These are phyloP conservation scores for Eucalyptus polyanthemos DNA, from an alignment of 345 rosid species.

Conservation along the genomic window DNA sequence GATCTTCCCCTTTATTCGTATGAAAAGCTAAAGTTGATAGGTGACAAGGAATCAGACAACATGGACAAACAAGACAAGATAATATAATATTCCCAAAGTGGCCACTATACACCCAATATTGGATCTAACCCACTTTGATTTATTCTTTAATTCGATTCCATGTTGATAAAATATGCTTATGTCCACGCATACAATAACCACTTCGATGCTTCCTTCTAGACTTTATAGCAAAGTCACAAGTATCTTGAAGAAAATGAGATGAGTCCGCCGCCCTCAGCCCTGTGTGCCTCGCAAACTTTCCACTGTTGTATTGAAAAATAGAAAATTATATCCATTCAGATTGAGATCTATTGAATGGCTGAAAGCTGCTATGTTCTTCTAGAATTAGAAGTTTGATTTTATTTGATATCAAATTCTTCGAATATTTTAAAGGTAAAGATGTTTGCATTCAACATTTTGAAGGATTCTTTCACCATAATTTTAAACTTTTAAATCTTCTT, in stretches of 20 bases:
- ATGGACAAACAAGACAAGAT: background rate
- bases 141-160: background rate
- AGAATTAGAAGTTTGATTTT: background rate
- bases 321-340: background rate
- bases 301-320: background rate
- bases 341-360: background rate
- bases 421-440: background rate
- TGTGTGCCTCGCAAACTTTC: background rate
- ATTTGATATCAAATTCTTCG: background rate
- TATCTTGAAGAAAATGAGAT: background rate
- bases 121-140: background rate
- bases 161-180: background rate
- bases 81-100: background rate
- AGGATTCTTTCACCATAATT: background rate
- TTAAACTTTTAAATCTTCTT: background rate
- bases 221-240: background rate
- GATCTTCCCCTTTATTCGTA: background rate
- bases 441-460: background rate
- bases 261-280: fast-evolving
- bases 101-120: background rate
- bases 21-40: background rate
- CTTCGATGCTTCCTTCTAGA: background rate
- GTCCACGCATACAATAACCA: background rate
- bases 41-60: background rate
- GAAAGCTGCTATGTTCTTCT: background rate